phyloP scores from a whole-genome alignment of 192 early-diverging fungal genomes.

The Irineochytrium annulatum region DNA sequence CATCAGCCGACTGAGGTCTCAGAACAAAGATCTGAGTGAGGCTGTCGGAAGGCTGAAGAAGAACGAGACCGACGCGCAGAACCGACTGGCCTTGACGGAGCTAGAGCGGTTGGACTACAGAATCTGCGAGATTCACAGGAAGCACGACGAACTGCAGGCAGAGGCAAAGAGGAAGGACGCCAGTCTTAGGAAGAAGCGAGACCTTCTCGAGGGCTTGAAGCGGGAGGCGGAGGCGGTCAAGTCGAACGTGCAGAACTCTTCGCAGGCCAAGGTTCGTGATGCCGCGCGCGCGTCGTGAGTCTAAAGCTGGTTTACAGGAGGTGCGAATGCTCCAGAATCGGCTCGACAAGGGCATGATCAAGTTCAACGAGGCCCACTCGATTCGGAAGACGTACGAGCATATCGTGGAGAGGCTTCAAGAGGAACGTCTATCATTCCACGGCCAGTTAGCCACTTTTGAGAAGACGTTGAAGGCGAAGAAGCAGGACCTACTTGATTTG shows the following conservation, averaged over 20 bases:
- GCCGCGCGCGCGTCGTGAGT: not conserved
- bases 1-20: constrained; percentile 37
- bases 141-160: constrained; percentile 55
- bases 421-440: constrained; percentile 58
- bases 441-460: constrained; percentile 59
- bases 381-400: constrained; percentile 59
- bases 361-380: constrained; percentile 63
- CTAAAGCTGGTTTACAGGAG: constrained; percentile 35
- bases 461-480: constrained; percentile 50
- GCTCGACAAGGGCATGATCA: constrained; percentile 61
- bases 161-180: constrained; percentile 48
- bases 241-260: constrained; percentile 43
- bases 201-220: constrained; percentile 46
- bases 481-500: constrained; percentile 52
- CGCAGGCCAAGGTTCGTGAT: constrained; percentile 46
- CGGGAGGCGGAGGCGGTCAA: constrained; percentile 44
- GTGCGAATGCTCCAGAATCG: constrained; percentile 57
- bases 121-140: constrained; percentile 56
- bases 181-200: constrained; percentile 36
- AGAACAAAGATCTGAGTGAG: constrained; percentile 56
- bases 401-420: constrained; percentile 56
- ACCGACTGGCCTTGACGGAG: constrained; percentile 45
- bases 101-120: constrained; percentile 57
- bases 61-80: constrained; percentile 37
- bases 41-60: constrained; percentile 56